Evolutionary conservation across 768 basidiomycete species (phyloP).

Genomic region (Cystoderma amianthinum): DNA sequence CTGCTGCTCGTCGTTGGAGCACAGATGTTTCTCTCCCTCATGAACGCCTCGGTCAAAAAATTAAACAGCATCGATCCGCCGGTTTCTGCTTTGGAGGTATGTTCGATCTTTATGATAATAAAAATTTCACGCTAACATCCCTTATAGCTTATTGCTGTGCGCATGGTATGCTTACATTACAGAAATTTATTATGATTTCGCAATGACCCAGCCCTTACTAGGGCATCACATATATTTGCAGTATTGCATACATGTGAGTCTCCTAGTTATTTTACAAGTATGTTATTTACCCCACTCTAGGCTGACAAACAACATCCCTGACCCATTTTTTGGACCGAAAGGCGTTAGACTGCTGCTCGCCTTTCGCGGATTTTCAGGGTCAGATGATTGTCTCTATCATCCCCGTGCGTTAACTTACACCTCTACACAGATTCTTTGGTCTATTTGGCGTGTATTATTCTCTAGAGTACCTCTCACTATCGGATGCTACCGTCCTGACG

Average conservation of each 20-base stretch:
- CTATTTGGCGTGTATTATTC: conserved; percentile 67
- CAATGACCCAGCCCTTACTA: not conserved
- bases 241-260: conserved; percentile 5
- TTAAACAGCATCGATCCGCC: conserved; percentile 15
- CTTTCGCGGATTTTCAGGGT: conserved; percentile 62
- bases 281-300: conserved; percentile 10
- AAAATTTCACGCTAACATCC: not conserved
- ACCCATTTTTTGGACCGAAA: conserved; percentile 67
- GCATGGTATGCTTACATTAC: conserved; percentile 5
- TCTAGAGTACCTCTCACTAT: conserved; percentile 67
- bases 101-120: not conserved
- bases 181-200: not conserved
- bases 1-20: conserved; percentile 12
- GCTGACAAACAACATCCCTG: conserved; percentile 28
- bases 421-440: conserved; percentile 55
- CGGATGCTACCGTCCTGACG: conserved; percentile 71
- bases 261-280: conserved; percentile 2
- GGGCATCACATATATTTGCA: conserved; percentile 6
- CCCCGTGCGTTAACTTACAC: not conserved
- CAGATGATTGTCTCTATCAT: conserved; percentile 7
- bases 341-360: conserved; percentile 53
- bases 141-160: conserved; percentile 7
- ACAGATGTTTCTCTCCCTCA: conserved; percentile 13
- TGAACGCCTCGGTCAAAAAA: conserved; percentile 15
- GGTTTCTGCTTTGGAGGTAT: conserved; percentile 13